Evolutionary conservation across 1,139 yeast species (phyloP).

Genomic region (Zygosaccharomyces pseudobailii): DNA sequence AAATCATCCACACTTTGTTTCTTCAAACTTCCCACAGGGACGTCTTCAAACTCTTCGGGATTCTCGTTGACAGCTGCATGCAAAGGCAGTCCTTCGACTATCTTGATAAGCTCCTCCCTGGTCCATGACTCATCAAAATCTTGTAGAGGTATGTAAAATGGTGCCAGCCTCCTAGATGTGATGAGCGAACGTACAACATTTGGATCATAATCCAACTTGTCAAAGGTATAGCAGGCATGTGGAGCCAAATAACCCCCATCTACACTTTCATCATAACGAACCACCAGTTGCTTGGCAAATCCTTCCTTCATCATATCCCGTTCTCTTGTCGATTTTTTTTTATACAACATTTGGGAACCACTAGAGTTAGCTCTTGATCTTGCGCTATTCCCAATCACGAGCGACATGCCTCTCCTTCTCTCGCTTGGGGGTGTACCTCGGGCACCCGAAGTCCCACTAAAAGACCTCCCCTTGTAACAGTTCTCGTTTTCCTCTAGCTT

Average conservation of each 20-base stretch:
- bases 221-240: conserved; percentile 73
- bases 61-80: conserved; percentile 56
- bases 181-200: conserved; percentile 66
- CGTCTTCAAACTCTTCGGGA: conserved; percentile 47
- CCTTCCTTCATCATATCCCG: conserved; percentile 48
- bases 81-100: conserved; percentile 50
- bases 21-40: conserved; percentile 41
- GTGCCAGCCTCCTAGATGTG: conserved; percentile 66
- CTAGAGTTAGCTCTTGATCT: conserved; percentile 14
- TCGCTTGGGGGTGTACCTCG: conserved; percentile 5
- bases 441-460: conserved; percentile 4
- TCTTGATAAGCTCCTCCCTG: conserved; percentile 59
- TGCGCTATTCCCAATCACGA: conserved; percentile 21
- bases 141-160: conserved; percentile 85
- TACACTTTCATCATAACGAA: conserved; percentile 54
- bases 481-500: conserved; percentile 9
- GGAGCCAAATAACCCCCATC: conserved; percentile 86
- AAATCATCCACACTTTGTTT: conserved; percentile 35
- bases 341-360: conserved; percentile 18
- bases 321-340: conserved; percentile 43
- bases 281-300: conserved; percentile 54
- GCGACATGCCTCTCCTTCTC: conserved; percentile 24
- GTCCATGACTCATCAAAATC: conserved; percentile 76
- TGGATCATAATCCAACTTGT: conserved; percentile 69
- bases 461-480: conserved; percentile 8